Evolutionary conservation across 345 rosid genomes (phyloP).

Genomic region (Fremontodendron californicum): DNA sequence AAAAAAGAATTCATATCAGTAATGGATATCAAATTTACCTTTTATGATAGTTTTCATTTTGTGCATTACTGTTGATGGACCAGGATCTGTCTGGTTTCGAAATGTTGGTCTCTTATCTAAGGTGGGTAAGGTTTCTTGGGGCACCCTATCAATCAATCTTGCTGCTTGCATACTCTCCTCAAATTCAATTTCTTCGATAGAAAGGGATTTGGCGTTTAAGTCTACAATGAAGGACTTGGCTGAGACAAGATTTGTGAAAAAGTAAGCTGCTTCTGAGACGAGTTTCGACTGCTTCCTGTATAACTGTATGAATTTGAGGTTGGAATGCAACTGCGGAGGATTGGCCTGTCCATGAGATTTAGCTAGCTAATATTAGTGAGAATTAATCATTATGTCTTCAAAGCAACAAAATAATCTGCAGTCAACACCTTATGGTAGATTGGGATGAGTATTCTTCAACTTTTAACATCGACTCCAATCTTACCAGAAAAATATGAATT

Average conservation of each 20-base stretch:
- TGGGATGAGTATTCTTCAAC: background rate
- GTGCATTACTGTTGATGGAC: slow-evolving; percentile 20
- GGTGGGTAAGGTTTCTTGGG: slow-evolving; percentile 13
- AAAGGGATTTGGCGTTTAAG: slow-evolving; percentile 52
- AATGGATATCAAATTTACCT: slow-evolving; percentile 20
- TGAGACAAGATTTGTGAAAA: slow-evolving; percentile 49
- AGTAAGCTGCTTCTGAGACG: slow-evolving; percentile 54
- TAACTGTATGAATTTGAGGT: slow-evolving; percentile 52
- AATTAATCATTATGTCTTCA: background rate
- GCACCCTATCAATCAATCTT: slow-evolving; percentile 28
- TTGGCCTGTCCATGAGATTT: slow-evolving; percentile 44
- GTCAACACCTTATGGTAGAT: background rate
- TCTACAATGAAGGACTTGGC: slow-evolving; percentile 49
- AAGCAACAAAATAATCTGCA: slow-evolving; percentile 8
- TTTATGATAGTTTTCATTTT: slow-evolving; percentile 14
- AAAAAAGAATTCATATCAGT: background rate
- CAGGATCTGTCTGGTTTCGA: slow-evolving; percentile 16
- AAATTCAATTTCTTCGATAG: slow-evolving; percentile 51
- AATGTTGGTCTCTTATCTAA: slow-evolving; percentile 18
- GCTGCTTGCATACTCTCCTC: slow-evolving; percentile 59
- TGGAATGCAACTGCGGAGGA: slow-evolving; percentile 60
- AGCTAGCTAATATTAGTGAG: slow-evolving; percentile 8
- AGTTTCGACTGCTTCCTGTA: slow-evolving; percentile 48
- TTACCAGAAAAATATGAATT: background rate
- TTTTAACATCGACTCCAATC: background rate